phyloP scores from a whole-genome alignment of 1,284 basidiomycete genomes.

The Microbotryum silenes-acaulis region DNA sequence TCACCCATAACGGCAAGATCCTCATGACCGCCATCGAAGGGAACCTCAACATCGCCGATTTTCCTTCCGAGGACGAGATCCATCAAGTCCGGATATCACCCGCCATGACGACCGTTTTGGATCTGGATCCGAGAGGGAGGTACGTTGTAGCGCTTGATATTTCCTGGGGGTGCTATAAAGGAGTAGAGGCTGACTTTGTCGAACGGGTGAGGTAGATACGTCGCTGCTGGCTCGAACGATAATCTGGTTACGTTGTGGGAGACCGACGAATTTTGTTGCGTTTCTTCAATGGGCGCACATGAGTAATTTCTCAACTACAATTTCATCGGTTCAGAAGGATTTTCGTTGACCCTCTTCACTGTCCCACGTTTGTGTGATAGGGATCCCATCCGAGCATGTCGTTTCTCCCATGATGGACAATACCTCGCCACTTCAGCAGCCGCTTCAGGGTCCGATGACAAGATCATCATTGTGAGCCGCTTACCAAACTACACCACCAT shows the following conservation, averaged over 20 bases:
- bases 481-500: not conserved
- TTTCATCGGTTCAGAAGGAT: no score
- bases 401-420: conserved; percentile 26
- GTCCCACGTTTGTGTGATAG: not conserved
- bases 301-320: conserved; percentile 17
- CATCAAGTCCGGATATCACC: conserved; percentile 11
- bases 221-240: conserved; percentile 26
- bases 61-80: conserved; percentile 13
- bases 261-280: conserved; percentile 26
- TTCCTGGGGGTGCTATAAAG: not conserved
- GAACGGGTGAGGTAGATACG: conserved; percentile 7
- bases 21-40: conserved; percentile 21
- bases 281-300: conserved; percentile 14
- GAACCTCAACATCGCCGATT: conserved; percentile 3
- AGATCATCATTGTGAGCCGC: conserved; percentile 23
- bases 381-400: conserved; percentile 13
- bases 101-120: conserved; percentile 9
- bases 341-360: no score
- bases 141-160: not conserved
- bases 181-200: not conserved
- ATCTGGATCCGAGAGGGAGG: conserved; percentile 28
- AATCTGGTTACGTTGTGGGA: conserved; percentile 28
- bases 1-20: conserved; percentile 28
- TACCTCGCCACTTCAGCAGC: conserved; percentile 20
- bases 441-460: not conserved